phyloP scores from a whole-genome alignment of 805 yeast species.

The Tetrapisispora arboricola region DNA sequence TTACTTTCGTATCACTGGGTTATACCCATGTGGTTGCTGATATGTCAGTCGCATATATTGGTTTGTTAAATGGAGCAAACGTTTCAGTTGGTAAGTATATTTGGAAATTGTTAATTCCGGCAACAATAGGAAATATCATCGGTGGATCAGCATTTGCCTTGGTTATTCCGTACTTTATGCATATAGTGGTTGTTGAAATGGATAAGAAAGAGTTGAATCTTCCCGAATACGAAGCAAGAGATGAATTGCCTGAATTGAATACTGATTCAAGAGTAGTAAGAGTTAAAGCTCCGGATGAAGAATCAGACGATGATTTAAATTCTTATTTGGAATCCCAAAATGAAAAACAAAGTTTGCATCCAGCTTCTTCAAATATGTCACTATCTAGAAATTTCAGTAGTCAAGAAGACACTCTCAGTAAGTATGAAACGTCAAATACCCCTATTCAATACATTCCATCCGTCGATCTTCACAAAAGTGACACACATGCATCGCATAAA shows the following conservation, averaged over 20 bases:
- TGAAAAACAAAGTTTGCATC: not conserved
- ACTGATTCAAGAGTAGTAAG: slow-evolving; percentile 73
- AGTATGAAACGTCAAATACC: not conserved
- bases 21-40: slow-evolving; percentile 78
- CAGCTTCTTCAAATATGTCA: not conserved
- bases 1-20: slow-evolving; percentile 67
- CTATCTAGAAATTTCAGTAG: not conserved
- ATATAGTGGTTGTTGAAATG: slow-evolving; percentile 59
- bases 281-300: slow-evolving; percentile 29
- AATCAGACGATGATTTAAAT: slow-evolving; percentile 4
- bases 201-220: slow-evolving; percentile 53
- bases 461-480: not conserved
- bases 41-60: slow-evolving; percentile 59
- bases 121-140: slow-evolving; percentile 60
- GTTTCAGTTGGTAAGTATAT: slow-evolving; percentile 53
- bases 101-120: slow-evolving; percentile 68
- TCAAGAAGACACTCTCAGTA: not conserved
- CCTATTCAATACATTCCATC: not conserved
- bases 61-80: slow-evolving; percentile 58
- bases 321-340: not conserved
- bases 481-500: not conserved
- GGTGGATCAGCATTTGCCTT: slow-evolving; percentile 66
- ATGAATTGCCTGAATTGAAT: slow-evolving; percentile 71
- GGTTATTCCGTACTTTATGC: slow-evolving; percentile 62
- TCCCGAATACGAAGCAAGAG: slow-evolving; percentile 61